Conservation (phyloP, 805 yeast genomes). For the Yamadazyma phyllophila region DNA sequence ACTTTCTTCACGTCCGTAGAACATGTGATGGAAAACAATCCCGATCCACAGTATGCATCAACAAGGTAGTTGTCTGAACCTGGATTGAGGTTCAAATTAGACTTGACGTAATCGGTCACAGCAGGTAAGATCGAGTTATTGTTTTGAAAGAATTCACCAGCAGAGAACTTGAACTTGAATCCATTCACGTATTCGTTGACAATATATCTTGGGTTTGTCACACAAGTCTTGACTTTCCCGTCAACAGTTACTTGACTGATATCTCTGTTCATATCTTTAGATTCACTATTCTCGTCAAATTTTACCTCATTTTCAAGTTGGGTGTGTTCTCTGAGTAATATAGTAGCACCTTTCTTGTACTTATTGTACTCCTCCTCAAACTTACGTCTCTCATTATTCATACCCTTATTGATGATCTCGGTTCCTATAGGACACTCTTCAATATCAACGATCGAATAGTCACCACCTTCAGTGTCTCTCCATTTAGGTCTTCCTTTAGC, state of each 20-base stretch:
- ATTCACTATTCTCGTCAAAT: constrained; percentile 35
- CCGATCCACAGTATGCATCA: constrained; percentile 96
- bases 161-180: constrained; percentile 78
- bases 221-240: constrained; percentile 61
- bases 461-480: constrained; percentile 61
- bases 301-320: constrained; percentile 30
- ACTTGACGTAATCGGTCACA: constrained; percentile 78
- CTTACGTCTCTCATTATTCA: constrained; percentile 62
- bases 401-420: constrained; percentile 66
- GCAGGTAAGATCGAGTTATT: constrained; percentile 86
- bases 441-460: constrained; percentile 71
- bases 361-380: constrained; percentile 48
- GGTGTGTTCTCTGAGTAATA: constrained; percentile 79
- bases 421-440: constrained; percentile 95
- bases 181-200: constrained; percentile 78
- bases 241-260: constrained; percentile 14
- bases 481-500: constrained; percentile 75
- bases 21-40: constrained; percentile 86
- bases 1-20: constrained; percentile 78
- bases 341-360: constrained; percentile 79
- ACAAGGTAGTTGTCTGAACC: constrained; percentile 63
- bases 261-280: constrained; percentile 25
- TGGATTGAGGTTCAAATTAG: constrained; percentile 44
- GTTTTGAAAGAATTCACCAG: constrained; percentile 96
- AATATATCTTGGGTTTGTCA: constrained; percentile 72